Evolutionary conservation across 2,329 filamentous ascomycete genomes (phyloP).

Genomic region (Hypomyces rosellus): DNA sequence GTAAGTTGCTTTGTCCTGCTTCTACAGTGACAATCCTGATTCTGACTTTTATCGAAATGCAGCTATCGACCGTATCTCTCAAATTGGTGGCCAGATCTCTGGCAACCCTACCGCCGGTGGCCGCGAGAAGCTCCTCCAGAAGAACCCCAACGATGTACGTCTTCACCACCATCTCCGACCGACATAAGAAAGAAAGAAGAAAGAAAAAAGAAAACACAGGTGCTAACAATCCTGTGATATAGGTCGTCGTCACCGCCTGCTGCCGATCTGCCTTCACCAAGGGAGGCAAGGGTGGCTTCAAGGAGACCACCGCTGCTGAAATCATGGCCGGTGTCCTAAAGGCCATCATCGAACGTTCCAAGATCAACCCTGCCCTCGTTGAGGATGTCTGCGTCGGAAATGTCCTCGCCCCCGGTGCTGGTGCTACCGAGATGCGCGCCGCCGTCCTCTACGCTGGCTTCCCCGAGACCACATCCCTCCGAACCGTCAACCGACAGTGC

Average conservation of each 20-base stretch:
- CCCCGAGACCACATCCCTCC: conserved; percentile 76
- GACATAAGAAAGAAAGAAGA: no score
- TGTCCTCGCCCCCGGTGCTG: conserved; percentile 86
- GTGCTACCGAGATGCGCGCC: conserved; percentile 93
- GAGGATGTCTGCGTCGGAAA: conserved; percentile 90
- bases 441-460: conserved; percentile 88
- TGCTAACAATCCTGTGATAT: background rate
- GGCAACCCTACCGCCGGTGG: conserved; percentile 49
- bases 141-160: conserved; percentile 60
- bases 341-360: conserved; percentile 74
- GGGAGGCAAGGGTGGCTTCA: conserved; percentile 89
- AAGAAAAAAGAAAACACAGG: background rate
- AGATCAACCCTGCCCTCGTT: conserved; percentile 80
- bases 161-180: background rate
- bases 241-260: conserved; percentile 86
- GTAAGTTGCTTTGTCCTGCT: conserved; percentile 19
- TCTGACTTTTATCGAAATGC: conserved; percentile 12
- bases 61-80: conserved; percentile 53
- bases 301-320: conserved; percentile 85
- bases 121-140: conserved; percentile 55
- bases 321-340: conserved; percentile 78
- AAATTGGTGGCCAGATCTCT: conserved; percentile 58
- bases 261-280: conserved; percentile 90
- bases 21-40: background rate
- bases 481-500: conserved; percentile 89